Evolutionary conservation across 257 asterid genomes (phyloP).

Genomic region (Solanum appendiculatum): DNA sequence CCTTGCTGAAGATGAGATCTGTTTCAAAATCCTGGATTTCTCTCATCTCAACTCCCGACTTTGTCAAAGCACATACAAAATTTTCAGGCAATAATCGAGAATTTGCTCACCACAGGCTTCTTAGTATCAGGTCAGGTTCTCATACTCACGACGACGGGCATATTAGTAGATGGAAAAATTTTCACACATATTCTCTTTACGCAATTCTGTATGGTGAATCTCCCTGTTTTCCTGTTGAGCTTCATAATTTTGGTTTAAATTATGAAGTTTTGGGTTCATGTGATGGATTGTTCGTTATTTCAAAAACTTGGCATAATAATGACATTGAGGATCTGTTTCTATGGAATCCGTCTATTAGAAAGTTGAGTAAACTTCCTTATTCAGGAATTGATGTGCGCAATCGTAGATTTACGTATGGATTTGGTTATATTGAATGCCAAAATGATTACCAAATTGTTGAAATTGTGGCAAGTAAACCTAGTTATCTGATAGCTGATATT

Average conservation of each 20-base stretch:
- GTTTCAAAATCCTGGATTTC: neutral
- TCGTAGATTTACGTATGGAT: conserved; percentile 8
- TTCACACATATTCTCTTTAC: conserved; percentile 8
- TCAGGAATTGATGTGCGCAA: neutral
- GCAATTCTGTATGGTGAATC: conserved; percentile 17
- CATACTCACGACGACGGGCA: neutral
- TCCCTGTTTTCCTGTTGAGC: neutral
- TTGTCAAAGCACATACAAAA: conserved; percentile 25
- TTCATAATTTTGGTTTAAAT: neutral
- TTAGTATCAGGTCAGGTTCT: neutral
- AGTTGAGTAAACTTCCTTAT: conserved; percentile 23
- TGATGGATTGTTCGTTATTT: conserved; percentile 38
- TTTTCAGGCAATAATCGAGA: neutral
- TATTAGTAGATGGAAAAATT: neutral
- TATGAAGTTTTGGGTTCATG: conserved; percentile 28
- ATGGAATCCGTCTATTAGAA: conserved; percentile 38
- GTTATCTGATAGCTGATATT: neutral
- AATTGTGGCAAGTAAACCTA: neutral
- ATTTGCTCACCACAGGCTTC: neutral
- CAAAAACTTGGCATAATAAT: neutral
- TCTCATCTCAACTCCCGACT: conserved; percentile 23
- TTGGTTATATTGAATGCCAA: conserved; percentile 28
- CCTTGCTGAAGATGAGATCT: conserved; percentile 27
- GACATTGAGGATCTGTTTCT: conserved; percentile 11
- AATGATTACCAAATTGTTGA: conserved; percentile 27